Percentiles rank a stretch among this genome's conserved stretches.
phyloP scores from a whole-genome alignment of 192 early-diverging fungal species.

The Rhizophagus clarus region DNA sequence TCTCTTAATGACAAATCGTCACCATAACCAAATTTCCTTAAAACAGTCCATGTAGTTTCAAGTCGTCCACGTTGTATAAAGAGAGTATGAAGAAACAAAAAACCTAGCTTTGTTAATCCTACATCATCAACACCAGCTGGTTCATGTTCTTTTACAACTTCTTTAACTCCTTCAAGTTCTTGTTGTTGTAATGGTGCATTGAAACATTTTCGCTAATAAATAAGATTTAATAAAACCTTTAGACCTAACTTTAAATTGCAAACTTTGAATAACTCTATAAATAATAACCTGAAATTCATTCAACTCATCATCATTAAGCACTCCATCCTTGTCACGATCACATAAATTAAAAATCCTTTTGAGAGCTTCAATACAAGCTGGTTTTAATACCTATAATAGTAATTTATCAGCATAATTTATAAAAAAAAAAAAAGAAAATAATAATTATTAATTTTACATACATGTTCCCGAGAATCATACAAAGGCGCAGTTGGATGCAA shows the following conservation, averaged over 20 bases:
- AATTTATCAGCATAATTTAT: not conserved
- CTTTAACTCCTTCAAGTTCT: constrained; percentile 96
- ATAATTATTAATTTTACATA: constrained; percentile 34
- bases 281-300: constrained; percentile 89
- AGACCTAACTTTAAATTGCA: not conserved
- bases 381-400: constrained; percentile 68
- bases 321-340: constrained; percentile 91
- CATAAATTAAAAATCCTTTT: constrained; percentile 94
- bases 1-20: constrained; percentile 91
- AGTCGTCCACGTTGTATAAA: constrained; percentile 97
- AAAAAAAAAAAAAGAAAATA: not conserved
- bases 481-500: constrained; percentile 95
- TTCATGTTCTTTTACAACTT: constrained; percentile 88
- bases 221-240: not conserved
- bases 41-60: constrained; percentile 98
- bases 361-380: constrained; percentile 88
- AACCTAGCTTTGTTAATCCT: constrained; percentile 90
- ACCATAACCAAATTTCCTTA: constrained; percentile 95
- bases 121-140: constrained; percentile 81
- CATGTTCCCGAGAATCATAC: constrained; percentile 94
- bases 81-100: constrained; percentile 91
- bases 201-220: constrained; percentile 86
- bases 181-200: constrained; percentile 92
- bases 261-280: not conserved
- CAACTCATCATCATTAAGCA: constrained; percentile 91